A percentile compares a stretch with the other conserved stretches of the same genome.
phyloP scores from a whole-genome alignment of 2,329 filamentous ascomycete genomes.

The Trichophyton mentagrophytes region DNA sequence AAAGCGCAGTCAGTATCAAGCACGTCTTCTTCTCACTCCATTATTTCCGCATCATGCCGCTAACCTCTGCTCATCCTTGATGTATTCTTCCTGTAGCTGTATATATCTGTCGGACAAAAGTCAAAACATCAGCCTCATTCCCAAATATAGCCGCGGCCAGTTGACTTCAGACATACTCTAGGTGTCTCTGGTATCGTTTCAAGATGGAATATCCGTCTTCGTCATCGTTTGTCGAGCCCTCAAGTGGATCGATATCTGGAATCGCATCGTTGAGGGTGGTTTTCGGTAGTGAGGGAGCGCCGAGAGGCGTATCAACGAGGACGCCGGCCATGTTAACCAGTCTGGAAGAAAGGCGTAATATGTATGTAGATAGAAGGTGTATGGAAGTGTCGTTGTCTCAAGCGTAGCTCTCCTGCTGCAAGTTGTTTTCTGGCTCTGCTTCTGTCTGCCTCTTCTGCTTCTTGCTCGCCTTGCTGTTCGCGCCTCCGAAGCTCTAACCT shows the following conservation, averaged over 20 bases:
- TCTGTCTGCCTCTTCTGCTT: not conserved
- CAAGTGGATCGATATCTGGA: constrained; percentile 79
- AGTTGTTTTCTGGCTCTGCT: not conserved
- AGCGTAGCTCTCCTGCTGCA: not conserved
- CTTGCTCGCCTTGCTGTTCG: not conserved
- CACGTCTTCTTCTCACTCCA: not conserved
- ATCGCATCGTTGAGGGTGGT: constrained; percentile 62
- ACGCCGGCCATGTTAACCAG: constrained; percentile 62
- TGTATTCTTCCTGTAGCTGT: constrained; percentile 97
- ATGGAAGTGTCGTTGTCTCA: not conserved
- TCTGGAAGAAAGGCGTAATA: not conserved
- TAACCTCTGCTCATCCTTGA: constrained; percentile 97
- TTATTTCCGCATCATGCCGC: not conserved
- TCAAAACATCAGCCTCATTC: not conserved
- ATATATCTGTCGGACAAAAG: constrained; percentile 53
- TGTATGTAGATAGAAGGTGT: not conserved
- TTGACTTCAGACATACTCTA: constrained; percentile 53
- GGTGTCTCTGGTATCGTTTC: constrained; percentile 91
- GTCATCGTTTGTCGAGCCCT: constrained; percentile 66
- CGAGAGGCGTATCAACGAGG: constrained; percentile 60
- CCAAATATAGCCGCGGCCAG: not conserved
- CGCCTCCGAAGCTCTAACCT: not conserved
- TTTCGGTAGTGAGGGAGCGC: constrained; percentile 60
- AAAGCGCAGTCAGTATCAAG: not conserved
- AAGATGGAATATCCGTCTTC: constrained; percentile 88